Evolutionary conservation across 192 early-diverging fungal genomes (phyloP), one percentile per base, ranked within the genome.

Genomic region (Radiomyces spectabilis): DNA sequence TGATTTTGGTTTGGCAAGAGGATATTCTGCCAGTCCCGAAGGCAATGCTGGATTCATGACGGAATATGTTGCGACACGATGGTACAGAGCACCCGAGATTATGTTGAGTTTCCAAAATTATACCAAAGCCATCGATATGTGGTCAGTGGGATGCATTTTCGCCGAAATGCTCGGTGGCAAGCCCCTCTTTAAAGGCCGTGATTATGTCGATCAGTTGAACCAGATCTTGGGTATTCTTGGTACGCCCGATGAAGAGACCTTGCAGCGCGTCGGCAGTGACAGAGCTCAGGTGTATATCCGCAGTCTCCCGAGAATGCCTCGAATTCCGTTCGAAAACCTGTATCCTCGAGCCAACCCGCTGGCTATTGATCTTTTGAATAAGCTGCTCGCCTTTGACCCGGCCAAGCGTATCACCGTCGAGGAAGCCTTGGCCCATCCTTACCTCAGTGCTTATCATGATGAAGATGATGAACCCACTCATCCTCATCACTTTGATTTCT

Each of bases 101-200:
- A 94, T 99, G 88, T 77, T 99, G 35, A 93, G 92, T 48, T 97
- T 97, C 74, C 85, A 92, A 55, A 88, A 81, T 46, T 99, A 99
- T 75, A 97, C 95, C 53, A 99, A 99, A 85, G 95, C 97, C 25
- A 98, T 91, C 56, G 97, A 97, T 61, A 96, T 98, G 80, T 97
- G 95, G 95, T 90, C 91, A 4, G 89, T 99, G 22, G 97, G 97
- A 13, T 99, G 97, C 66, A 98, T 99, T 47, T 95, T 99, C 74
- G 94, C 95, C 22, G 97, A 99, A 72, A 84, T 99, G 64, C 79
- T 95, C 35, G 91, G 91, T 46, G 84, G 87, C 21, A 88, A 87
- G 68, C 91, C 93, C 6, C 76, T 99, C 51, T 99, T 97, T 73
- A 97, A 94, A 61, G 96, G 96, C 19, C 79, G 87, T 32, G 96